phyloP scores from a whole-genome alignment of 2,329 filamentous ascomycete genomes.

The Aschersonia sp. region DNA sequence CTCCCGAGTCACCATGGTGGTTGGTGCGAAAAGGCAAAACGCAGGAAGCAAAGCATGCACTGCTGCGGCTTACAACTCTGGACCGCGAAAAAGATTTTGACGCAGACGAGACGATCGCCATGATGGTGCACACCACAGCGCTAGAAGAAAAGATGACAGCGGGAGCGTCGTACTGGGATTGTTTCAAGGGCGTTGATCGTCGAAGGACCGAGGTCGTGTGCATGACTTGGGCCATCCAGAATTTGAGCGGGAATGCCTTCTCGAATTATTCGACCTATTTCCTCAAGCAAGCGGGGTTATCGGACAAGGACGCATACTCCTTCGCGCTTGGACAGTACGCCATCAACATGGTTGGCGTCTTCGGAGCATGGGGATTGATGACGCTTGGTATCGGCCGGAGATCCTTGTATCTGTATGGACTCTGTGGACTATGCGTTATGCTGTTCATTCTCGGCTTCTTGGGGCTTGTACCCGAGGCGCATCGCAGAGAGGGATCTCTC shows the following conservation, averaged over 20 bases:
- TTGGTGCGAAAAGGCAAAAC: conserved; percentile 52
- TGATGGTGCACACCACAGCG: conserved; percentile 84
- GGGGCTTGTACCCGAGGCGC: conserved; percentile 50
- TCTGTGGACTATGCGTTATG: conserved; percentile 60
- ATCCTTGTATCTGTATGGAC: conserved; percentile 60
- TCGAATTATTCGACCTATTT: conserved; percentile 54
- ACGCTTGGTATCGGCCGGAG: conserved; percentile 60
- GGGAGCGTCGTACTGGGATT: conserved; percentile 66
- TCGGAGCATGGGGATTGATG: conserved; percentile 74
- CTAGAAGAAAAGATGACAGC: conserved; percentile 62
- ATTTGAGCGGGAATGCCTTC: conserved; percentile 47
- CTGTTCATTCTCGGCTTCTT: conserved; percentile 75
- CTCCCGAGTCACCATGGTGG: conserved; percentile 63
- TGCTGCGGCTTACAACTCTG: conserved; percentile 49
- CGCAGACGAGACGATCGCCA: conserved; percentile 70
- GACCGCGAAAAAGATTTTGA: conserved; percentile 58
- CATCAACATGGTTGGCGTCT: conserved; percentile 67
- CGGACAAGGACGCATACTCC: conserved; percentile 35
- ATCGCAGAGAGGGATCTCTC: conserved; percentile 47
- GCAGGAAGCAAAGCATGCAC: conserved; percentile 50
- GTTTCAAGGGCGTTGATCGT: conserved; percentile 65
- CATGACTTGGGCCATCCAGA: conserved; percentile 50
- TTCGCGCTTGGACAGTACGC: conserved; percentile 51
- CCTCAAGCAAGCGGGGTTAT: conserved; percentile 43
- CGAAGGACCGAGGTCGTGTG: conserved; percentile 62